Evolutionary conservation across 352 stramenopile genomes (phyloP).

Genomic region (Pythium biforme): DNA sequence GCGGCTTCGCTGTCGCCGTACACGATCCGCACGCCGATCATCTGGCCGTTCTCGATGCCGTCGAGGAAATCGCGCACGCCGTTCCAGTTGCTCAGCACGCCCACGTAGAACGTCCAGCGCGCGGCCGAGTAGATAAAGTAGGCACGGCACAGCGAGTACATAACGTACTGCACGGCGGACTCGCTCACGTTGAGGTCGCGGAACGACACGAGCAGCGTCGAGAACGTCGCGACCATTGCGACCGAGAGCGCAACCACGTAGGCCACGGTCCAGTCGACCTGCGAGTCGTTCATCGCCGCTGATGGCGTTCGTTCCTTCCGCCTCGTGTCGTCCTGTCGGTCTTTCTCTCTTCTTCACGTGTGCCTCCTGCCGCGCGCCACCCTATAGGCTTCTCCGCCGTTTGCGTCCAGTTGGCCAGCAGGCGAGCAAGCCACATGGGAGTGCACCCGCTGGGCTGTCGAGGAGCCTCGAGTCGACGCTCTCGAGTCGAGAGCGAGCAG

Average conservation of each 20-base stretch:
- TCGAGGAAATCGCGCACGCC: slow-evolving; percentile 47
- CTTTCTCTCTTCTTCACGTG: no score
- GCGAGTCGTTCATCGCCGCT: slow-evolving; percentile 42
- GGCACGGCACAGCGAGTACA: slow-evolving; percentile 58
- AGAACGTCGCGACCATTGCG: slow-evolving; percentile 40
- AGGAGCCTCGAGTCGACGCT: no score
- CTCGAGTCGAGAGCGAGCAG: no score
- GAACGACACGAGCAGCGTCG: slow-evolving; percentile 63
- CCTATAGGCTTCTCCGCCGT: neutral
- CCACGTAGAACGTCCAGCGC: slow-evolving; percentile 55
- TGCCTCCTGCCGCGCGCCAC: no score
- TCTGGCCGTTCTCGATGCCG: slow-evolving; percentile 44
- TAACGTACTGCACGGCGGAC: slow-evolving; percentile 71
- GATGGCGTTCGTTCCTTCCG: neutral
- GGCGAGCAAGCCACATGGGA: neutral
- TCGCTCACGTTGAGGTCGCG: slow-evolving; percentile 51
- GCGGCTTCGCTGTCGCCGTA: slow-evolving; percentile 35
- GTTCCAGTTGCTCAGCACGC: slow-evolving; percentile 49
- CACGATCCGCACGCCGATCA: slow-evolving; percentile 48
- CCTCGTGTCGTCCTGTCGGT: no score
- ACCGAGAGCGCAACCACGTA: slow-evolving; percentile 54
- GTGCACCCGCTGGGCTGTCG: no score
- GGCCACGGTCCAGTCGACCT: slow-evolving; percentile 56
- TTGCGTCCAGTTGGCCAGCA: neutral
- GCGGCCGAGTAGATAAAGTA: slow-evolving; percentile 63